Evolutionary conservation across 768 basidiomycete species (phyloP), one percentile per base, ranked within the genome.

Genomic region (Cystobasidium tubakii): DNA sequence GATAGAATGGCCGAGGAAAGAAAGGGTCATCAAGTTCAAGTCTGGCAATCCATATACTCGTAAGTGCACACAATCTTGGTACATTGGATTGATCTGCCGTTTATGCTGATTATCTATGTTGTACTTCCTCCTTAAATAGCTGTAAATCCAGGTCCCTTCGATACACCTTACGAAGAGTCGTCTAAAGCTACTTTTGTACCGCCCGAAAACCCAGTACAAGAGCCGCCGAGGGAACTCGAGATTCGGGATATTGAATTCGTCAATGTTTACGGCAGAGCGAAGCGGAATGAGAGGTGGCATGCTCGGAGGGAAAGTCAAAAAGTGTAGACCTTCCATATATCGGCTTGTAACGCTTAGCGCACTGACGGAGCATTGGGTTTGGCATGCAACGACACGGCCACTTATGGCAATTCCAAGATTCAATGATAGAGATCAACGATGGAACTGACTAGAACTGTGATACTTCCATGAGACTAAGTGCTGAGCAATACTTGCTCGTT

Each of bases 181-280:
- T 31, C 33, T 3, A 46, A 54, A 53, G 39, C 42, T 44, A 69
- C 66, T 3, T 69, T 69, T 36, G 66, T 69, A n/a, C 66, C 66
- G 17, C 46, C 42, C n/a, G 42, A 23, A 25, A 21, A 33, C 21
- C 42, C 44, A 25, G 46, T 39, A 4, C n/a, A 25, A 53, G 46
- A 46, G 19, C 42, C n/a, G 1, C 42, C 50, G 21, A 42, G 21
- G 21, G 66, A 69, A 29, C 46, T 69, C 19, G 21, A 44, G 23
- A 69, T 69, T 12, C 42, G 66, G 3, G 66, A 69, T 53, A 69
- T 69, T 3, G 66, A 69, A 23, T 69, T 69, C 29, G n/a, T 46
- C 66, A 69, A 69, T 31, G 9, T 23, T 29, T 23, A 69, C 29
- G 50, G 66, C 10, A 23, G 66, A 29, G 66, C 66, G 25, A 69